phyloP scores from a whole-genome alignment of 257 asterid species.

The Rauvolfia tetraphylla region DNA sequence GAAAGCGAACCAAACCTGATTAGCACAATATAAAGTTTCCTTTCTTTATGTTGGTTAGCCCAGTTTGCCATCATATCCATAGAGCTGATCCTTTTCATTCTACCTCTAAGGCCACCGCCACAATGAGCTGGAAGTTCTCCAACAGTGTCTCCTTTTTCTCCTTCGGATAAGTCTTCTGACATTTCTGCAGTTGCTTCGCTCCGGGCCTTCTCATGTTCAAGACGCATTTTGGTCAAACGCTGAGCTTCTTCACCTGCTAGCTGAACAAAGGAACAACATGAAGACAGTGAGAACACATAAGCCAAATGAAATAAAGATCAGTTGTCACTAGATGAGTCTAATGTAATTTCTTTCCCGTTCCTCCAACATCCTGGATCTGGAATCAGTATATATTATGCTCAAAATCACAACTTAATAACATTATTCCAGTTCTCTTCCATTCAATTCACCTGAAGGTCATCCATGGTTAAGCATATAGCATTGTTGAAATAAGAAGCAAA shows the following conservation, averaged over 20 bases:
- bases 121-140: slow-evolving; percentile 40
- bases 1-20: slow-evolving; percentile 40
- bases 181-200: slow-evolving; percentile 68
- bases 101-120: slow-evolving; percentile 38
- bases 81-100: slow-evolving; percentile 50
- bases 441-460: not conserved
- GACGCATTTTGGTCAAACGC: slow-evolving; percentile 38
- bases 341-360: not conserved
- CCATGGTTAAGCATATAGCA: not conserved
- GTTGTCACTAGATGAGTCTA: not conserved
- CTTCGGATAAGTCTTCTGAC: slow-evolving; percentile 76
- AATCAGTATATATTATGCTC: not conserved
- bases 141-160: slow-evolving; percentile 59
- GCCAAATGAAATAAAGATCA: not conserved
- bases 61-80: slow-evolving; percentile 48
- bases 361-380: not conserved
- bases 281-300: not conserved
- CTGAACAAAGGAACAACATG: slow-evolving; percentile 28
- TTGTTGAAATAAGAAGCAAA: not conserved
- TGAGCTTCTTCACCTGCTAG: slow-evolving; percentile 63
- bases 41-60: slow-evolving; percentile 42
- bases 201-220: slow-evolving; percentile 63
- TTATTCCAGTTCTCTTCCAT: not conserved
- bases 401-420: not conserved
- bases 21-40: slow-evolving; percentile 61